Evolutionary conservation across 1,284 basidiomycete genomes (phyloP).

Genomic region (Puccinia horiana): DNA sequence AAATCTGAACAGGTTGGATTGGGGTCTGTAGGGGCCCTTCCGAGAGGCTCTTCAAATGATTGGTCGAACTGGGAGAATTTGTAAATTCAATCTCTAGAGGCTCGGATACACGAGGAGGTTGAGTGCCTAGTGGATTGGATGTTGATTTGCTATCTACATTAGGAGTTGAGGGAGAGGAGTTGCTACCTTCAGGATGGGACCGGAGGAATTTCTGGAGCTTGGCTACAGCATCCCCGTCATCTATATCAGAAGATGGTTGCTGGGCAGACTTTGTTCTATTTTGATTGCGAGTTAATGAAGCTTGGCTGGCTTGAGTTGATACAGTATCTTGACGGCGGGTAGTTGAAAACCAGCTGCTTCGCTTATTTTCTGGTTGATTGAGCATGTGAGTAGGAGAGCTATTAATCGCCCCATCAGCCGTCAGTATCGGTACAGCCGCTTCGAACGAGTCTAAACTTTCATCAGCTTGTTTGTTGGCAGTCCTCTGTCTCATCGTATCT

Average conservation of each 20-base stretch:
- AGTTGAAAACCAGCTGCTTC: conserved; percentile 44
- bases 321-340: conserved; percentile 34
- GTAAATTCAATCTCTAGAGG: conserved; percentile 52
- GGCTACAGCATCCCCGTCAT: conserved; percentile 36
- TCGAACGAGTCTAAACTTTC: neutral
- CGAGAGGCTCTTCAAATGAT: neutral
- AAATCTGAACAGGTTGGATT: conserved; percentile 9
- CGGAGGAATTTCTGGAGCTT: conserved; percentile 38
- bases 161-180: neutral
- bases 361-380: conserved; percentile 34
- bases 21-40: conserved; percentile 48
- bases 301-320: conserved; percentile 31
- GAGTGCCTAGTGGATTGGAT: neutral
- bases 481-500: conserved; percentile 28
- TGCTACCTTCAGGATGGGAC: conserved; percentile 22
- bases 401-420: neutral
- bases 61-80: conserved; percentile 45
- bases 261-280: neutral
- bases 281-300: conserved; percentile 17
- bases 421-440: neutral
- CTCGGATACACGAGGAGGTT: conserved; percentile 2
- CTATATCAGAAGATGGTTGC: conserved; percentile 26
- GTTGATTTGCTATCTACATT: neutral
- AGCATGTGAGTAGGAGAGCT: neutral
- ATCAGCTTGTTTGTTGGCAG: neutral